Evolutionary conservation across 805 yeast genomes (phyloP).

Genomic region (Yarrowia hollandica): DNA sequence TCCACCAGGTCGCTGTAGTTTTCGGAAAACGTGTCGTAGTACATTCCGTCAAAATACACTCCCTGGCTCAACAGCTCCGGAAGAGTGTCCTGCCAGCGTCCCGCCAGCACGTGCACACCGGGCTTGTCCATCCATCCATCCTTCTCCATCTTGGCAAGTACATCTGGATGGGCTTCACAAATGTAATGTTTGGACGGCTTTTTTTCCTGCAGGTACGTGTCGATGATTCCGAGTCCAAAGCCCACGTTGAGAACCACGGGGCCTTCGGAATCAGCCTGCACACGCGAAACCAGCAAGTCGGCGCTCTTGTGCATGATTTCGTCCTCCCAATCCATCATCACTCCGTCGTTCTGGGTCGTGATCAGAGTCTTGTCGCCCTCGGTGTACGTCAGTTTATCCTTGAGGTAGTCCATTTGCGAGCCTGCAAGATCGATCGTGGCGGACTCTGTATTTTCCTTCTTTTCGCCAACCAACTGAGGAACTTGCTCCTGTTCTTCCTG

Average conservation of each 20-base stretch:
- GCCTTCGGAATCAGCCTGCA: slow-evolving; percentile 45
- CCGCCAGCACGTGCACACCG: slow-evolving; percentile 73
- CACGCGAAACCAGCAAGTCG: slow-evolving; percentile 53
- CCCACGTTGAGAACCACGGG: slow-evolving; percentile 73
- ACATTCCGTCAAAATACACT: slow-evolving; percentile 83
- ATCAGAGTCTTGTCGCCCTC: slow-evolving; percentile 58
- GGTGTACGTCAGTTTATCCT: slow-evolving; percentile 63
- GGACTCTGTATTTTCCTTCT: slow-evolving; percentile 31
- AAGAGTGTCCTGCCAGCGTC: slow-evolving; percentile 89
- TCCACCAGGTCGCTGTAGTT: slow-evolving; percentile 88
- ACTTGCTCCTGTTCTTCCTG: slow-evolving; percentile 32
- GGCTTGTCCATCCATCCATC: slow-evolving; percentile 84
- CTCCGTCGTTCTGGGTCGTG: slow-evolving; percentile 82
- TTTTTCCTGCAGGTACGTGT: slow-evolving; percentile 63
- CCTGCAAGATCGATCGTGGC: slow-evolving; percentile 39
- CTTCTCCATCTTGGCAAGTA: slow-evolving; percentile 58
- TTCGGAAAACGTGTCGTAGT: slow-evolving; percentile 92
- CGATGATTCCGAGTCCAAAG: slow-evolving; percentile 97
- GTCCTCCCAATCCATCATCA: slow-evolving; percentile 97
- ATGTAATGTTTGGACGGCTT: slow-evolving; percentile 75
- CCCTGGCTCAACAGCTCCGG: slow-evolving; percentile 63
- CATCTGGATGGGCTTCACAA: slow-evolving; percentile 94
- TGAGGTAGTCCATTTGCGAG: slow-evolving; percentile 61
- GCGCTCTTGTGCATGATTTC: slow-evolving; percentile 80
- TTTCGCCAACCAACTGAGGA: neutral